Evolutionary conservation across 306 rosid genomes (phyloP), one percentile per base, ranked within the genome.

Genomic region (Astragalus glycyphyllos): DNA sequence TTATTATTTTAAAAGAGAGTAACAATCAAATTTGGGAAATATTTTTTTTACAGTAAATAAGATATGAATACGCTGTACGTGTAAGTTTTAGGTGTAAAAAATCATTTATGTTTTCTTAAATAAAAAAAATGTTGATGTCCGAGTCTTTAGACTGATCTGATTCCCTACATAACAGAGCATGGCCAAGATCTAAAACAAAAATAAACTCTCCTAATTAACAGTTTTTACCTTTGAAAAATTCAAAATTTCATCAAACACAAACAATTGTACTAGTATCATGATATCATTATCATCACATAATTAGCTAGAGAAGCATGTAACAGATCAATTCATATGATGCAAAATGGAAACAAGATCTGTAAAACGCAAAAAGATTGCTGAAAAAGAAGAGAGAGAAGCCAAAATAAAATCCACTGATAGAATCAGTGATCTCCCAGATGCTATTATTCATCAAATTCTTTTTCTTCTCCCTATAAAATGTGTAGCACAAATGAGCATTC

Each of bases 351-450:
- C 96, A 65, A 79, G 96, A 86, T 87, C 87, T 0, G 63, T 82
- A 74, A 84, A 76, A 61, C 76, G 81, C 59, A 76, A 75, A 61
- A 89, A 62, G 44, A 86, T 77, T 69, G 77, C 71, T 10, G 63
- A 17, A 14, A 42, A 13, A 8, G 0, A 12, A 40, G 49, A 38
- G 5, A 57, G 53, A 10, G 68, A 73, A 2, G 67, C 63, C 0
- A 73, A 80, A 69, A 6, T 4, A 6, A 9, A 6, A n/a, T 42
- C 37, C 65, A 63, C 15, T 0, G 96, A 92, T 64, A 70, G 84
- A 1, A 85, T 92, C 42, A 90, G 86, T 31, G 88, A 92, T 65
- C 91, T 92, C 46, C 98, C 98, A 2, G 91, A 92, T 73, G 87
- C 78, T 26, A 45, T 90, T 29, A 85, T 92, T 65, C 89, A 88